phyloP scores from a whole-genome alignment of 257 asterid species.

The Misopates orontium region DNA sequence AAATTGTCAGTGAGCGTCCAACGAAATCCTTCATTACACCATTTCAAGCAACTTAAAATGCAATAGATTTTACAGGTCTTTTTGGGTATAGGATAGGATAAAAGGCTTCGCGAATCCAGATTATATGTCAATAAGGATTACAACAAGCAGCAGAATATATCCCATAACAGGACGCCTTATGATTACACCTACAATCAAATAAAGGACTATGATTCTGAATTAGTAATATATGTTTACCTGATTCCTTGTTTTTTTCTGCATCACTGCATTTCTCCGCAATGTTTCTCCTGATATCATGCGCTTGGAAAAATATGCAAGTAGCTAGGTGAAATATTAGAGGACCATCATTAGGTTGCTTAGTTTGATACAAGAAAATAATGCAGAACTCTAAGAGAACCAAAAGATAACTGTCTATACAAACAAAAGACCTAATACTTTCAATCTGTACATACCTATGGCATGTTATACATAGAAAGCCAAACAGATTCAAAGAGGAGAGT shows the following conservation, averaged over 20 bases:
- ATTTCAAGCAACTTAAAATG: constrained; percentile 2
- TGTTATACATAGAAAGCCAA: too few relatives aligned
- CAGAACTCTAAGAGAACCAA: background rate
- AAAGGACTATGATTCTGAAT: constrained; percentile 6
- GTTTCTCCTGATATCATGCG: constrained; percentile 93
- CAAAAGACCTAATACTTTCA: background rate
- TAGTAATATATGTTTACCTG: constrained; percentile 46
- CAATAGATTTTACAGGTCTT: background rate
- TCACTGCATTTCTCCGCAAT: constrained; percentile 71
- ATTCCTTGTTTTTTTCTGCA: constrained; percentile 69
- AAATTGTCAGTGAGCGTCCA: constrained; percentile 13
- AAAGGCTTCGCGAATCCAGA: background rate
- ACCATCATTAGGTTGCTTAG: constrained; percentile 6
- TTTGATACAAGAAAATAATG: constrained; percentile 15
- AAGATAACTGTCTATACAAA: background rate
- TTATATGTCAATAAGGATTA: background rate
- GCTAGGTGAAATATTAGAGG: constrained; percentile 42
- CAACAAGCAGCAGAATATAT: constrained; percentile 7
- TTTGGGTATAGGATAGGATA: background rate
- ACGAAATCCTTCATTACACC: constrained; percentile 2
- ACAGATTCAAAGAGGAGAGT: too few relatives aligned
- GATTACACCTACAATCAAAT: constrained; percentile 2
- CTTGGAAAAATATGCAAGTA: constrained; percentile 71
- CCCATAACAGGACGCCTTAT: constrained; percentile 9
- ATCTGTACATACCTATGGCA: too few relatives aligned